A percentile compares a stretch with the other conserved stretches of the same genome.
Evolutionary conservation across 2,329 filamentous ascomycete species (phyloP).

Genomic region (Trichophyton rubrum): DNA sequence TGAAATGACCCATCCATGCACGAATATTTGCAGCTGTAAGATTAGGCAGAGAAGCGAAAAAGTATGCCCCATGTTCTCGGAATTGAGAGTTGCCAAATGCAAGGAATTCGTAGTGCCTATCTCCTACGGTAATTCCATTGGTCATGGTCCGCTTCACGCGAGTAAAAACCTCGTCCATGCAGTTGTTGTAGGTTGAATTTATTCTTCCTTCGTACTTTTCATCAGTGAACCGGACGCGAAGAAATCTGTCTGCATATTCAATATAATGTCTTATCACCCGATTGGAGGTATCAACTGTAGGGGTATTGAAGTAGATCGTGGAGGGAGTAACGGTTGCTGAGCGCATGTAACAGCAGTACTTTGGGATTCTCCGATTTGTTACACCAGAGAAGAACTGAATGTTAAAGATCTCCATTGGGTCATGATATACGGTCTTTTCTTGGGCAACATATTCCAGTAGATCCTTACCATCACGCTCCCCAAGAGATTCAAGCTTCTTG

Average conservation of each 20-base stretch:
- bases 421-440: constrained; percentile 46
- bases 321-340: constrained; percentile 75
- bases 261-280: constrained; percentile 65
- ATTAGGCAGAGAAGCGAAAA: constrained; percentile 62
- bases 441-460: constrained; percentile 65
- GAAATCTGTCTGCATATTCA: constrained; percentile 61
- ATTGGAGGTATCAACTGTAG: constrained; percentile 75
- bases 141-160: constrained; percentile 58
- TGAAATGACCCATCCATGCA: constrained; percentile 74
- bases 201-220: constrained; percentile 56
- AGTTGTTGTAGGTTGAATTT: constrained; percentile 41
- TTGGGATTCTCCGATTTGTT: constrained; percentile 45
- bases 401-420: constrained; percentile 64
- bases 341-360: constrained; percentile 62
- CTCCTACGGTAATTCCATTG: constrained; percentile 72
- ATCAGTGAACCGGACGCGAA: constrained; percentile 81
- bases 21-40: constrained; percentile 66
- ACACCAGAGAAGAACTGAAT: constrained; percentile 34
- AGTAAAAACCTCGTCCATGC: constrained; percentile 59
- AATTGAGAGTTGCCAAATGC: constrained; percentile 95
- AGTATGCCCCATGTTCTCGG: constrained; percentile 80
- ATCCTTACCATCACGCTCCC: constrained; percentile 44
- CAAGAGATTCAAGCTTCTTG: constrained; percentile 42
- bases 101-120: constrained; percentile 73
- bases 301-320: constrained; percentile 63